These are phyloP conservation scores for Arctium lappa DNA, from an alignment of 129 eudicot genomes.

Conservation along the genomic window DNA sequence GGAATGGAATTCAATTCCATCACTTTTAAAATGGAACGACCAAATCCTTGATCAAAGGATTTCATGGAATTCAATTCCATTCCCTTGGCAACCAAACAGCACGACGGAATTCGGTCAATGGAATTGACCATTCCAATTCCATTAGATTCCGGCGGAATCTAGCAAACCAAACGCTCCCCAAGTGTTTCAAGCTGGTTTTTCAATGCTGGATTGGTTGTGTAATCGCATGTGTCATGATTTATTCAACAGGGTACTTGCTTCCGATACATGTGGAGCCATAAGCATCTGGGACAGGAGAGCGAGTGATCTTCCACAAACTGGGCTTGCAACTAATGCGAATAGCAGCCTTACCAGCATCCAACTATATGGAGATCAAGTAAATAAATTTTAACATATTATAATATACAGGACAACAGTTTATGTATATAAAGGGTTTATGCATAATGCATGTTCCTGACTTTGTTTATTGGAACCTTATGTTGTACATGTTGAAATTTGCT, in stretches of 20 bases:
- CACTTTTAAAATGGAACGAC: too few species aligned
- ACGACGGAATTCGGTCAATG: too few species aligned
- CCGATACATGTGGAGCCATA: constrained; percentile 63
- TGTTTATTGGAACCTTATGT: not conserved
- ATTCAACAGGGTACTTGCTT: constrained; percentile 73
- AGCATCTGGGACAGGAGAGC: constrained; percentile 91
- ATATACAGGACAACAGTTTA: not conserved
- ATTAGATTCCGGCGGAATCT: too few species aligned
- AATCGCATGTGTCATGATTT: not conserved
- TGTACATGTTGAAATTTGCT: not conserved
- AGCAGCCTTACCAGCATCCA: constrained; percentile 72
- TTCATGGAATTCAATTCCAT: too few species aligned
- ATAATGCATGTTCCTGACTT: constrained; percentile 10
- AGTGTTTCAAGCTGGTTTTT: not conserved
- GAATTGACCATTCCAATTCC: too few species aligned
- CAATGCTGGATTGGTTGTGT: not conserved
- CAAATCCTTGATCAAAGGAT: too few species aligned
- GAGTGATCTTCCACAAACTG: constrained; percentile 63
- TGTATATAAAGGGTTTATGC: constrained; percentile 1
- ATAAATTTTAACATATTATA: not conserved
- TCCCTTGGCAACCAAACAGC: too few species aligned
- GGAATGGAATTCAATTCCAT: too few species aligned
- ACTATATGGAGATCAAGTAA: constrained; percentile 74
- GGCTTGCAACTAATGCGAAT: constrained; percentile 50
- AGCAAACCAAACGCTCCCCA: too few species aligned